These are phyloP conservation scores for Pyrrhoderma lamaoense DNA, from an alignment of 1,284 basidiomycete species.

Conservation along the genomic window DNA sequence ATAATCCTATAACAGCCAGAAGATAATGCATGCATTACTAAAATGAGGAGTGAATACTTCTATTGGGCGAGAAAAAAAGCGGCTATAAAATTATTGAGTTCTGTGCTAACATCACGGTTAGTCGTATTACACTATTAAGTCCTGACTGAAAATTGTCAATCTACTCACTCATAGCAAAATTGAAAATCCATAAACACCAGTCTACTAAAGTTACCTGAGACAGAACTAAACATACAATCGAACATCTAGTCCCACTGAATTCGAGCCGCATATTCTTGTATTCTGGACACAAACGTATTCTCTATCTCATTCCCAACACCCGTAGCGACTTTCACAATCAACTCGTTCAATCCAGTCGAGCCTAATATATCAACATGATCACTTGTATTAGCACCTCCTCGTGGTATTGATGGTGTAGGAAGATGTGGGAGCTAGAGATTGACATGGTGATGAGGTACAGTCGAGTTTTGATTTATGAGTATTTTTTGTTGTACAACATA, in stretches of 20 bases:
- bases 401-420: slow-evolving; percentile 67
- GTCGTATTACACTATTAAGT: too few relatives aligned
- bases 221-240: too few relatives aligned
- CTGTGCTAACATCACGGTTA: too few relatives aligned
- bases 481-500: not conserved
- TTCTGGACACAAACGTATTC: slow-evolving; percentile 73
- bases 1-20: too few relatives aligned
- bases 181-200: too few relatives aligned
- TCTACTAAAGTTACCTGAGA: too few relatives aligned
- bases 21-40: too few relatives aligned
- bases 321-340: slow-evolving; percentile 84
- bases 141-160: too few relatives aligned
- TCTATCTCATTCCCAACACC: slow-evolving; percentile 66
- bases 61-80: too few relatives aligned
- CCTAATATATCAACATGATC: slow-evolving; percentile 96
- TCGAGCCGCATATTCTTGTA: slow-evolving; percentile 66
- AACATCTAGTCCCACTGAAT: slow-evolving; percentile 74
- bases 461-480: not conserved
- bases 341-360: slow-evolving; percentile 79
- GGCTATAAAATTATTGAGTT: too few relatives aligned
- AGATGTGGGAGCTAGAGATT: slow-evolving; percentile 69
- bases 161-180: too few relatives aligned
- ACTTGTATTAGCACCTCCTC: slow-evolving; percentile 86
- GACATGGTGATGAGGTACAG: slow-evolving; percentile 6
- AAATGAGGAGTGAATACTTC: too few relatives aligned